Base-by-base conservation (phyloP, 768 basidiomycete species). In the Hericium alpestre region DNA sequence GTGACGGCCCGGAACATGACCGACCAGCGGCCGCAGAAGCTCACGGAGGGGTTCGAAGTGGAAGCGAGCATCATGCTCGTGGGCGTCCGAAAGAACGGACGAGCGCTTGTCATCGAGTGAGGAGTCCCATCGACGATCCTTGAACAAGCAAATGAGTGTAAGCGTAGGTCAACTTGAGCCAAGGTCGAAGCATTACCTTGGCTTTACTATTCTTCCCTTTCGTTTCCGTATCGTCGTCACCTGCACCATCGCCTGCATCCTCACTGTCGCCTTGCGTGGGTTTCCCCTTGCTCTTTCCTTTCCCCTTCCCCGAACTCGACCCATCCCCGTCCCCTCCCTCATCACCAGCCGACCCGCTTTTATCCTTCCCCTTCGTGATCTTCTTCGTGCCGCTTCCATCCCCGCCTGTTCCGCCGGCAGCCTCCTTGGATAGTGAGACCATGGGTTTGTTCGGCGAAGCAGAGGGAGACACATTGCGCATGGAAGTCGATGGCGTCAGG, bases 51-150 rank as follows among this genome's bases (percentile, higher is more conserved):
- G 43, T 10, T 18, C 43, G 16, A 46, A 46, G 20, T 46, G 43
- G 43, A 46, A 46, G n/a, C 43, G 43, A n/a, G 43, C n/a, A 20
- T 46, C 43, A 25, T 51, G 55, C 12, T 46, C 15, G 4, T 56
- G 43, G 20, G 43, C n/a, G 15, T 9, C 43, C 16, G 43, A 46
- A 46, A 10, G 43, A n/a, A 20, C 43, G 10, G 43, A n/a, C 15
- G 43, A 23, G 51, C 52, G 53, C 39, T 56, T 48, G 50, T 58
- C 55, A 12, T 61, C 59, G 11, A 67, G 54, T 60, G 63, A 64
- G 7, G 64, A n/a, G 25, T 53, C 39, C 32, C 32, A 32, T 32
- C 32, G 43, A 57, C 57, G 52, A 62, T 25, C 41, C 43, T 55
- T 63, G n/a, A 38, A 61, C 12, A 9, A 67, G 18, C 3, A 16